Conservation (phyloP, 805 yeast genomes). For the Hanseniaspora hatyaiensis region DNA sequence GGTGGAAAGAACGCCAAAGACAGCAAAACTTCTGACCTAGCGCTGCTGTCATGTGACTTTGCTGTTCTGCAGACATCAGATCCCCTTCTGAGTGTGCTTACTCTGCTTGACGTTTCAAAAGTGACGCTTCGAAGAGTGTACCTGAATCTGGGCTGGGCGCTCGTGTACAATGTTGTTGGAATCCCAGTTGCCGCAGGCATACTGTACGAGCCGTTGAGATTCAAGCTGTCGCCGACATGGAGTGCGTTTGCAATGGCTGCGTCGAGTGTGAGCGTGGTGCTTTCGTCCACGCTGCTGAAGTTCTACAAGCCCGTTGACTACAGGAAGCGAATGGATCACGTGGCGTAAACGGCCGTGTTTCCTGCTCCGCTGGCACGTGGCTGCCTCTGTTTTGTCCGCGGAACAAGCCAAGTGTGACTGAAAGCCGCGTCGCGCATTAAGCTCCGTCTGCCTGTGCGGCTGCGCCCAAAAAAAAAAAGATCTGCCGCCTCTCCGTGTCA, state of each 20-base stretch:
- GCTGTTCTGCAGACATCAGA: constrained; percentile 44
- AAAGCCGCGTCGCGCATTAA: too few species aligned
- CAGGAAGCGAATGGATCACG: background rate
- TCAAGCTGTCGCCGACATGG: constrained; percentile 53
- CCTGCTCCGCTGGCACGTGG: too few species aligned
- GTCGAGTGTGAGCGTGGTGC: constrained; percentile 46
- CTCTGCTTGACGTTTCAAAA: constrained; percentile 41
- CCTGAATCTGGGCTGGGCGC: constrained; percentile 51
- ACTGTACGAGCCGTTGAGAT: constrained; percentile 37
- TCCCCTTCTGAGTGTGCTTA: constrained; percentile 43
- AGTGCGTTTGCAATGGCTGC: constrained; percentile 58
- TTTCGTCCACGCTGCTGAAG: constrained; percentile 43
- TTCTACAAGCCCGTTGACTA: constrained; percentile 33
- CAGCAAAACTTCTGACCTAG: constrained; percentile 37
- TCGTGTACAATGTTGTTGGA: constrained; percentile 45
- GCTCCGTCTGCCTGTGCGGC: too few species aligned
- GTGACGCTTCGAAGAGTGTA: constrained; percentile 43
- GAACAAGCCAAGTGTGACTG: too few species aligned
- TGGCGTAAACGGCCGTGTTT: too few species aligned
- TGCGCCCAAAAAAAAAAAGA: too few species aligned
- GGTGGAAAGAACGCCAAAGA: constrained; percentile 23
- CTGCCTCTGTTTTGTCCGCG: too few species aligned
- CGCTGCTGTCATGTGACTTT: constrained; percentile 63
- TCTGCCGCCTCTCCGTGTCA: too few species aligned
- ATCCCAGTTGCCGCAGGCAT: constrained; percentile 60